A percentile compares a stretch with the other conserved stretches of the same genome.
Conservation (phyloP, 805 yeast genomes). For the Starmerella apicola region DNA sequence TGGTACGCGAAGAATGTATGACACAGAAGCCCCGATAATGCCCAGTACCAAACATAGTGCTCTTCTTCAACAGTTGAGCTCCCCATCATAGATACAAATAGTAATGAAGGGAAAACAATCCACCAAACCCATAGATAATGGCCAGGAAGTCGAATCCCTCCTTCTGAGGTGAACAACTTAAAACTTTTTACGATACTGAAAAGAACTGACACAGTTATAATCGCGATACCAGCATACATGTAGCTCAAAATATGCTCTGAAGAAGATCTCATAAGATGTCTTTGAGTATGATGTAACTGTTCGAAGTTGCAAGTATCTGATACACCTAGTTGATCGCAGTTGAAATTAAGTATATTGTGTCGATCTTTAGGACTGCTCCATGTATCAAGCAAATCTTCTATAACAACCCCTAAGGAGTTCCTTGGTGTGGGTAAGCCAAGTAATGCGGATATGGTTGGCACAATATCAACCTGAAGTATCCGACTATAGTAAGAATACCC, state of each 20-base stretch:
- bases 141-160: neutral
- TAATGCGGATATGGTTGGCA: slow-evolving; percentile 53
- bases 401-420: slow-evolving; percentile 61
- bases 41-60: slow-evolving; percentile 93
- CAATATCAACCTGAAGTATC: slow-evolving; percentile 59
- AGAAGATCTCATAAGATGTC: slow-evolving; percentile 31
- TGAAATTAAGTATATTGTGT: slow-evolving; percentile 19
- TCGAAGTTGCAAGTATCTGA: slow-evolving; percentile 6
- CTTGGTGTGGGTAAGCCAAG: slow-evolving; percentile 57
- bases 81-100: slow-evolving; percentile 57
- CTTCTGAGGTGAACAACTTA: neutral
- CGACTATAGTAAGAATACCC: slow-evolving; percentile 42
- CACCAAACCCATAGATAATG: slow-evolving; percentile 12
- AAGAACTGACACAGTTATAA: slow-evolving; percentile 27
- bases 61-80: slow-evolving; percentile 92
- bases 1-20: neutral
- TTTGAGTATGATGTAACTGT: slow-evolving; percentile 32
- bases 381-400: slow-evolving; percentile 43
- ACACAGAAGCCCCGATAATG: slow-evolving; percentile 31
- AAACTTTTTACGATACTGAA: slow-evolving; percentile 19
- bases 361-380: slow-evolving; percentile 28
- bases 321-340: slow-evolving; percentile 20
- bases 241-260: slow-evolving; percentile 56
- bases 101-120: slow-evolving; percentile 25
- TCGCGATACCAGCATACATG: slow-evolving; percentile 34